Evolutionary conservation across 768 basidiomycete genomes (phyloP).

Genomic region (Lactarius evosmus): DNA sequence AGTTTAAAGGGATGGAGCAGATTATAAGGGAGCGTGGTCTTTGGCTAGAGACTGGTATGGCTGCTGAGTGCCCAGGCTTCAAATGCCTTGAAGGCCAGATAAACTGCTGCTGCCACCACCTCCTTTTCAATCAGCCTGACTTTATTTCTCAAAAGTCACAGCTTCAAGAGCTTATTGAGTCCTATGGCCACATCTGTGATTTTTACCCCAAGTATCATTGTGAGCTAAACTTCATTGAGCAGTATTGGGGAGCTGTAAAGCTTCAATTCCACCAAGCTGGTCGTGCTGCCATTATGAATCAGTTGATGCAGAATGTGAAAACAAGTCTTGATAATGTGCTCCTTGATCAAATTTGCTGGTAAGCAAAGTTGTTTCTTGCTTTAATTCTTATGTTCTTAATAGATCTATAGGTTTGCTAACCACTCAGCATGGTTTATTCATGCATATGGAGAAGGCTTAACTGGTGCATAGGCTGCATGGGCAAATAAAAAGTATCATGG

Average conservation of each 20-base stretch:
- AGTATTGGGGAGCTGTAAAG: background rate
- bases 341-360: background rate
- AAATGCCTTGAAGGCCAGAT: background rate
- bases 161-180: background rate
- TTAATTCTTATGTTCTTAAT: background rate
- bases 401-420: conserved; percentile 30
- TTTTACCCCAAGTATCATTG: background rate
- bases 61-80: background rate
- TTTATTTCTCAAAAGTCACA: background rate
- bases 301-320: background rate
- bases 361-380: background rate
- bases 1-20: conserved; percentile 10
- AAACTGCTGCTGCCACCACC: background rate
- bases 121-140: background rate
- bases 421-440: conserved; percentile 30
- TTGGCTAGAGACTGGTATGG: background rate
- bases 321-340: background rate
- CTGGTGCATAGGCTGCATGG: conserved; percentile 35
- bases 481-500: conserved; percentile 35
- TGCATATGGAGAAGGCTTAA: conserved; percentile 33
- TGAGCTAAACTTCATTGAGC: background rate
- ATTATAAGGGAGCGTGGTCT: background rate
- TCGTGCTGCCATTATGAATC: too few relatives aligned
- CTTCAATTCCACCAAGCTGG: background rate
- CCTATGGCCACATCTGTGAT: background rate